These are phyloP conservation scores for Globisporangium echinulatum DNA, from an alignment of 352 stramenopile genomes.

Conservation along the genomic window DNA sequence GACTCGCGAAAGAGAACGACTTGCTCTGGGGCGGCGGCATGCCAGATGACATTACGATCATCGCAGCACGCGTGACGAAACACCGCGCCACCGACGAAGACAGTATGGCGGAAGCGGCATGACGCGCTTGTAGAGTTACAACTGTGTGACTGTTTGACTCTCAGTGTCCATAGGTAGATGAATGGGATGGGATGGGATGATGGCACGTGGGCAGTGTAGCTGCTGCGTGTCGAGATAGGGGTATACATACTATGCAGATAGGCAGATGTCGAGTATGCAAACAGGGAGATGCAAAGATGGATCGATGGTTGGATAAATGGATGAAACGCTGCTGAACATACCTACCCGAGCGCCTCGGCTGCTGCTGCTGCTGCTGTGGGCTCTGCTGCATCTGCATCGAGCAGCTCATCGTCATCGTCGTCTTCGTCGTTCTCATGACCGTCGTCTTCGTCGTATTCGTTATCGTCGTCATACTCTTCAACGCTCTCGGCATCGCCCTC, in stretches of 20 bases:
- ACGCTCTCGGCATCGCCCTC: conserved; percentile 15
- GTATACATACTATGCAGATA: not conserved
- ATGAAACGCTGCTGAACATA: not conserved
- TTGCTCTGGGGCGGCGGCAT: conserved; percentile 95
- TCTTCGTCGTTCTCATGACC: not conserved
- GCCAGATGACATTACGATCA: conserved; percentile 87
- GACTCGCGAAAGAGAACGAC: conserved; percentile 97
- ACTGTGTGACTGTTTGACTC: not conserved
- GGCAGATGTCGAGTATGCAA: not conserved
- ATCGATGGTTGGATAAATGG: not conserved
- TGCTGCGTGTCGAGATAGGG: not conserved
- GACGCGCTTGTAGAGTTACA: no score
- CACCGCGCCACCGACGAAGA: conserved; percentile 26
- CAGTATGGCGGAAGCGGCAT: not conserved
- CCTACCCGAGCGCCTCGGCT: conserved; percentile 5
- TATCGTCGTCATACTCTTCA: conserved; percentile 22
- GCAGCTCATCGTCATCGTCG: not conserved
- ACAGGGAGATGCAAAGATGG: not conserved
- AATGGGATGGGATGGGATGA: no score
- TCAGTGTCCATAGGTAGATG: no score
- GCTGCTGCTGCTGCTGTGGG: conserved; percentile 4
- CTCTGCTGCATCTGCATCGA: not conserved
- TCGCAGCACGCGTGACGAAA: conserved; percentile 54
- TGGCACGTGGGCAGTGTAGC: no score
- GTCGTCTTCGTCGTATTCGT: conserved; percentile 17